These are phyloP conservation scores for Epicoccum nigrum DNA, from an alignment of 2,329 filamentous ascomycete genomes.

Conservation along the genomic window DNA sequence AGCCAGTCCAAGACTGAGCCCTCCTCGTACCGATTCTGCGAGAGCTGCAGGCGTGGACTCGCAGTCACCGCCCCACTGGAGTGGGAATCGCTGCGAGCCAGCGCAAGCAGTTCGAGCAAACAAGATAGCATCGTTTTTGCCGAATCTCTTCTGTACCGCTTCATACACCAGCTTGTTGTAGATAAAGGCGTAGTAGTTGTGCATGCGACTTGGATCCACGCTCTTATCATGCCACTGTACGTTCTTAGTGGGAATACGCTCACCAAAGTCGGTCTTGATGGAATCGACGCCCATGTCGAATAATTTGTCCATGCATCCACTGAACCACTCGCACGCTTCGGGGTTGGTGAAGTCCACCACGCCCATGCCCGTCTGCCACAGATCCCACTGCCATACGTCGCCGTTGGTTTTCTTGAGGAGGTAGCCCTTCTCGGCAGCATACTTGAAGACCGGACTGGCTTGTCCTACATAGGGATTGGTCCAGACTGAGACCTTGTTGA, in stretches of 20 bases:
- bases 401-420: conserved; percentile 72
- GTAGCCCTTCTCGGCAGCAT: conserved; percentile 70
- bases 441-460: conserved; percentile 68
- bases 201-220: conserved; percentile 70
- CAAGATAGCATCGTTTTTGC: conserved; percentile 63
- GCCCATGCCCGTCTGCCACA: conserved; percentile 80
- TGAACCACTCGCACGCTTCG: conserved; percentile 69
- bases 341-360: conserved; percentile 78
- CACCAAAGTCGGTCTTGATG: conserved; percentile 79
- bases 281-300: conserved; percentile 73
- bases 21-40: conserved; percentile 72
- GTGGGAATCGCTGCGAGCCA: conserved; percentile 71
- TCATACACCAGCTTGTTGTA: conserved; percentile 76
- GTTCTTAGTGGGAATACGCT: conserved; percentile 70
- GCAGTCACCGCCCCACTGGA: conserved; percentile 74
- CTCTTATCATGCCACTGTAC: conserved; percentile 68
- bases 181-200: conserved; percentile 77
- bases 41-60: conserved; percentile 76
- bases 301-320: conserved; percentile 64
- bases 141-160: conserved; percentile 61
- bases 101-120: conserved; percentile 72
- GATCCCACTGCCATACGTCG: conserved; percentile 76
- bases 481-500: conserved; percentile 72
- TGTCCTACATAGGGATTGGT: conserved; percentile 78
- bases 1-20: conserved; percentile 66